phyloP scores from a whole-genome alignment of 148 eudicot species.

The Tetragonia tetragonoides region DNA sequence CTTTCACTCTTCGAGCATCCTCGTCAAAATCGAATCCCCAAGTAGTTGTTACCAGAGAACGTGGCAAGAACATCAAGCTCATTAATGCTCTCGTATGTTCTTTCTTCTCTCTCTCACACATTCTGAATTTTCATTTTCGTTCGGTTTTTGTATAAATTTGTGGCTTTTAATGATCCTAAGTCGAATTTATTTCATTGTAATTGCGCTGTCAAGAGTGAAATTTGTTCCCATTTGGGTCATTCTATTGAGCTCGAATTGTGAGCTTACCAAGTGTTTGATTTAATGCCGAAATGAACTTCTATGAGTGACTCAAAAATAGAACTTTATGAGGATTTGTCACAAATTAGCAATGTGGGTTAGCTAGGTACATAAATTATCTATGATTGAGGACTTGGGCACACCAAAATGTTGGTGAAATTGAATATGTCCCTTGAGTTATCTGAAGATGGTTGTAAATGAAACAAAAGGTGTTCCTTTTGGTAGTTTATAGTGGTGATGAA shows the following conservation, averaged over 20 bases:
- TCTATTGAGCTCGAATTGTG: not conserved
- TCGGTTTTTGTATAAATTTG: not conserved
- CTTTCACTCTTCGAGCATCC: slow-evolving; percentile 25
- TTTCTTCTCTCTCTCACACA: not conserved
- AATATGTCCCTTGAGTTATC: not conserved
- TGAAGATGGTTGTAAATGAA: not conserved
- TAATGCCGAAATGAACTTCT: not conserved
- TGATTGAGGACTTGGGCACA: not conserved
- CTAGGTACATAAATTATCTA: too few species aligned
- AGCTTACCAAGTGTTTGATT: not conserved
- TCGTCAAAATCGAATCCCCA: slow-evolving; percentile 34
- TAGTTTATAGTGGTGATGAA: not conserved
- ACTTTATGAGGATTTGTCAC: not conserved
- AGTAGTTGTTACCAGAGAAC: slow-evolving; percentile 87
- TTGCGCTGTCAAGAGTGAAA: too few species aligned
- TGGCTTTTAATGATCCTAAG: not conserved
- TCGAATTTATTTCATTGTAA: not conserved
- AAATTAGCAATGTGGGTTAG: not conserved
- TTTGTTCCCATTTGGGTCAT: too few species aligned
- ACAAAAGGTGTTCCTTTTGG: not conserved
- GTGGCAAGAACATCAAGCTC: slow-evolving; percentile 80
- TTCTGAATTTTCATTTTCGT: too few species aligned
- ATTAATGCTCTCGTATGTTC: slow-evolving; percentile 58
- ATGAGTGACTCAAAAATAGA: not conserved
- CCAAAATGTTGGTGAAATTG: not conserved